phyloP scores from a whole-genome alignment of 1,139 yeast genomes.

The Hanseniaspora sp. region DNA sequence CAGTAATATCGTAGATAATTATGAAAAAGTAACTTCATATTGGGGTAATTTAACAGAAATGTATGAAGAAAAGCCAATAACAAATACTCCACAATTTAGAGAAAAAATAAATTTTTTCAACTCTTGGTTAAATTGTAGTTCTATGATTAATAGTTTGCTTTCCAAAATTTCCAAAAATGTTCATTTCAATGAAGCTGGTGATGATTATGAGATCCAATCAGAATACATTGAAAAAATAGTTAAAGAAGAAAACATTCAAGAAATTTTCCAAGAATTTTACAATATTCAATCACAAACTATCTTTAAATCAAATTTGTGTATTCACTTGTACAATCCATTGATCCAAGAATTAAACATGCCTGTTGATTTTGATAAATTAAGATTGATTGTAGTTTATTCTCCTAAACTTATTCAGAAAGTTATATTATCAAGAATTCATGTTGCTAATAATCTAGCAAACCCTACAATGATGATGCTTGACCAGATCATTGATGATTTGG shows the following conservation, averaged over 20 bases:
- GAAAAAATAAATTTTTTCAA: conserved; percentile 62
- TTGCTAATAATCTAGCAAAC: conserved; percentile 67
- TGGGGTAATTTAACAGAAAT: conserved; percentile 77
- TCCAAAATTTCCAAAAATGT: conserved; percentile 35
- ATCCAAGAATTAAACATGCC: conserved; percentile 68
- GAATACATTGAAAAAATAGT: conserved; percentile 76
- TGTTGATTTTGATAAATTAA: conserved; percentile 54
- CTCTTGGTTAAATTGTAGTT: conserved; percentile 74
- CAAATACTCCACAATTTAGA: conserved; percentile 54
- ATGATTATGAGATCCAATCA: conserved; percentile 48
- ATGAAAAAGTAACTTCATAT: conserved; percentile 58
- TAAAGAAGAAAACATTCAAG: conserved; percentile 73
- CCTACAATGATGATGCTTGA: conserved; percentile 96
- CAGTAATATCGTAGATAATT: conserved; percentile 44
- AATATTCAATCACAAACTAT: conserved; percentile 39
- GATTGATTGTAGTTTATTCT: conserved; percentile 63
- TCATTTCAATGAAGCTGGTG: conserved; percentile 25
- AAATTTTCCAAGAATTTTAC: conserved; percentile 44
- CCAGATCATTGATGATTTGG: conserved; percentile 81
- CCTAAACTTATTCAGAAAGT: conserved; percentile 71
- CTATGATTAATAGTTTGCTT: conserved; percentile 46
- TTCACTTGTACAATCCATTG: conserved; percentile 48
- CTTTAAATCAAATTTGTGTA: conserved; percentile 65
- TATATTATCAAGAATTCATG: conserved; percentile 59
- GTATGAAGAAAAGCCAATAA: conserved; percentile 65